Evolutionary conservation across 2,329 filamentous ascomycete genomes (phyloP), one percentile per base, ranked within the genome.

Genomic region (Drechslerella dactyloides): DNA sequence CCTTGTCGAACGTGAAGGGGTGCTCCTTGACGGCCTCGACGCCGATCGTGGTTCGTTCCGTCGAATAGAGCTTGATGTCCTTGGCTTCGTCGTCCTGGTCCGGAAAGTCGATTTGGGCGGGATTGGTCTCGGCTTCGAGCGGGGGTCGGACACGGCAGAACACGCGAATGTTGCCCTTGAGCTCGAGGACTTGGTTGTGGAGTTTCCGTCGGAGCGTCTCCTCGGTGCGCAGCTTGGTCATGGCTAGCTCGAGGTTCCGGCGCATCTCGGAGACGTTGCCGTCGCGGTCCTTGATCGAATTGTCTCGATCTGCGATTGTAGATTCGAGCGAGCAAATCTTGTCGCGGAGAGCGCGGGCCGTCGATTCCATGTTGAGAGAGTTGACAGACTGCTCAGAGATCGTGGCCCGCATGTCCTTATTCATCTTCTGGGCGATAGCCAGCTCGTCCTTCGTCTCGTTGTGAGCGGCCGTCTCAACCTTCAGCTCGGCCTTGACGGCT

Each of bases 101-200:
- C 0, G 93, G 92, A 75, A 91, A 96, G 1, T 85, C 83, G 74
- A 97, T 90, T 56, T 86, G 85, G 1, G 93, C 91, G 11, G 86
- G 83, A 5, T 87, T 87, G 7, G 80, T 80, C 65, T 90, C 88
- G 0, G 82, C 79, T 23, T 82, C 83, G 21, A 90, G 82, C 0
- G 89, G 82, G 0, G 94, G 94, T 44, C 96, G 89, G 27, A 97
- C 93, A 78, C 94, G 88, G 78, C 93, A 97, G 86, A 99, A 99
- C 75, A 99, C 94, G 19, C 94, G 89, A 77, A 99, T 99, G 78
- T 99, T 99, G 76, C 94, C 94, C 80, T 96, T 97, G 69, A 99
- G 85, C 78, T 99, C 94, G 79, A 99, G 92, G 52, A 99, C 93
- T 79, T 96, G 94, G 80, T 97, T 97, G 82, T 97, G 96, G 0